Conservation (phyloP, 768 basidiomycete genomes). For the Vararia minispora region DNA sequence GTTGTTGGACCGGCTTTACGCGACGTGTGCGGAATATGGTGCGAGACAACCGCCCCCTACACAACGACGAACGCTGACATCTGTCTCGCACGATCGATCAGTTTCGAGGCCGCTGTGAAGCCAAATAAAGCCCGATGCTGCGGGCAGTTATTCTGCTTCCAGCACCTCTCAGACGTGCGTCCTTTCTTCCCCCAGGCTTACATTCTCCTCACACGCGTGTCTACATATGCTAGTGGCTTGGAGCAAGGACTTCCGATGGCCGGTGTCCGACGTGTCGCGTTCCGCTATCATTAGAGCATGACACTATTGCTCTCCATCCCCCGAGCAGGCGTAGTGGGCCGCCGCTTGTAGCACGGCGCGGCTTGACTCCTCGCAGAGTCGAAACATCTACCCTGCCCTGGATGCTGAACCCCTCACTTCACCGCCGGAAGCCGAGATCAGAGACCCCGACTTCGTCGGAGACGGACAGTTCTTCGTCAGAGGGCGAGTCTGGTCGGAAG, state of each 20-base stretch:
- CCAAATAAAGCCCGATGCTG: constrained; percentile 14
- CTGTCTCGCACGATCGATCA: too few relatives aligned
- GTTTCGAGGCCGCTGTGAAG: constrained; percentile 13
- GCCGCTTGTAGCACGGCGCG: background rate
- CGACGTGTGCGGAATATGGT: constrained; percentile 15
- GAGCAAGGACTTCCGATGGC: constrained; percentile 9
- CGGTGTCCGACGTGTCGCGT: constrained; percentile 15
- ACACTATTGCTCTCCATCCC: constrained; percentile 12
- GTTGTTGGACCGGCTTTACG: constrained; percentile 5
- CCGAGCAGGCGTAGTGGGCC: constrained; percentile 6
- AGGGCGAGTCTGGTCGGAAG: constrained; percentile 4
- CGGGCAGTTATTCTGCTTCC: constrained; percentile 14
- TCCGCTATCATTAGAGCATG: constrained; percentile 9
- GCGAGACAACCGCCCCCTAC: constrained; percentile 3
- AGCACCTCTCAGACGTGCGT: constrained; percentile 14
- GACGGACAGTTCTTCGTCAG: constrained; percentile 11
- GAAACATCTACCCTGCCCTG: background rate
- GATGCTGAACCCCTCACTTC: background rate
- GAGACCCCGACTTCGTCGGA: constrained; percentile 7
- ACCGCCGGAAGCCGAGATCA: background rate
- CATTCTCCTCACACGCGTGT: background rate
- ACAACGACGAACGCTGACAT: too few relatives aligned
- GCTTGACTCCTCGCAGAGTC: background rate
- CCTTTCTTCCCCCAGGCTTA: background rate
- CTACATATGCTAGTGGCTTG: constrained; percentile 9